phyloP scores from a whole-genome alignment of 495 filamentous ascomycete species.

The Cenococcum geophilum region DNA sequence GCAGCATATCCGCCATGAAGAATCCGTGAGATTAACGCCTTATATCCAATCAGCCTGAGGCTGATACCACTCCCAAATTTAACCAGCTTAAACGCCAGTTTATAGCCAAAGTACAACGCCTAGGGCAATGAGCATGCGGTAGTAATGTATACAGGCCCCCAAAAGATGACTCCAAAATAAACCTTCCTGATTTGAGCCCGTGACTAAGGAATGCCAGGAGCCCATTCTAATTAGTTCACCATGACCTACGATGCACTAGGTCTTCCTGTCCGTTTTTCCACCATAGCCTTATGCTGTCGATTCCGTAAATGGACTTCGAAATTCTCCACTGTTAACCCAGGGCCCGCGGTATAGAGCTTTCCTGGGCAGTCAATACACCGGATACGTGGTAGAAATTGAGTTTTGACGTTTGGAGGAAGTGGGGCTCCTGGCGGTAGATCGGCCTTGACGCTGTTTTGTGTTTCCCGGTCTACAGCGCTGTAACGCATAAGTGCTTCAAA shows the following conservation, averaged over 20 bases:
- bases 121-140: background rate
- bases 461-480: constrained; percentile 63
- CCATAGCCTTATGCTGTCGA: constrained; percentile 65
- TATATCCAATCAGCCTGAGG: background rate
- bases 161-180: constrained; percentile 5
- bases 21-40: background rate
- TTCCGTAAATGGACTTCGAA: constrained; percentile 89
- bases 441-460: constrained; percentile 47
- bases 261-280: constrained; percentile 49
- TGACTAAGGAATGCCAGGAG: background rate
- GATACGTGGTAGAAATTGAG: constrained; percentile 76
- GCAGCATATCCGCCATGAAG: background rate
- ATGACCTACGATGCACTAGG: constrained; percentile 10
- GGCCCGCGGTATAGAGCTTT: constrained; percentile 85
- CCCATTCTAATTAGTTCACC: background rate
- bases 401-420: constrained; percentile 53
- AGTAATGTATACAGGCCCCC: background rate
- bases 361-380: constrained; percentile 86
- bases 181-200: background rate
- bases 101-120: background rate
- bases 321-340: constrained; percentile 74
- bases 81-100: background rate
- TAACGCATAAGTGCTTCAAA: constrained; percentile 89
- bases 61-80: background rate
- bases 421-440: constrained; percentile 46